These are phyloP conservation scores for Geum urbanum DNA, from an alignment of 306 rosid species.

Conservation along the genomic window DNA sequence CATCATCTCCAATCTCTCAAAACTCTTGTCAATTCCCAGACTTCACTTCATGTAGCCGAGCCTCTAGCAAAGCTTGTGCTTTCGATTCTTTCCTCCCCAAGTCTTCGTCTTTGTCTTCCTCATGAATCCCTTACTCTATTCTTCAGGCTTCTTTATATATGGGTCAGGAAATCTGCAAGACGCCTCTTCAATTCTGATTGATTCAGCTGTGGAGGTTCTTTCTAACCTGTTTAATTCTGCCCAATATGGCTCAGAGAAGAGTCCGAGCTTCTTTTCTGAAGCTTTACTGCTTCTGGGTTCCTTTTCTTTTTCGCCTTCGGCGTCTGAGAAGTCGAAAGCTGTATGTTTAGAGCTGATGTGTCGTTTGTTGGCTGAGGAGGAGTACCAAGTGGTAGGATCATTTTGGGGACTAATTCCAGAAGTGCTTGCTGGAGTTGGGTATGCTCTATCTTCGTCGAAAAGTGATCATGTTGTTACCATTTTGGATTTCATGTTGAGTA, in stretches of 20 bases:
- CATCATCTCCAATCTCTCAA: constrained; percentile 58
- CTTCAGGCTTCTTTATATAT: constrained; percentile 61
- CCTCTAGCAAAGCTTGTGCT: constrained; percentile 76
- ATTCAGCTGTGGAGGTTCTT: constrained; percentile 42
- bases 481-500: constrained; percentile 53
- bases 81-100: constrained; percentile 50
- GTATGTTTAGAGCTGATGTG: constrained; percentile 49
- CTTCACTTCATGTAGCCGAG: constrained; percentile 73
- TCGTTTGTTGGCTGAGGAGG: constrained; percentile 35
- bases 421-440: constrained; percentile 81
- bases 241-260: constrained; percentile 31
- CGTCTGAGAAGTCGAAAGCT: constrained; percentile 44
- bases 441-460: constrained; percentile 67
- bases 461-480: constrained; percentile 38
- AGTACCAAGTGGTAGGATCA: constrained; percentile 35
- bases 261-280: constrained; percentile 44
- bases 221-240: constrained; percentile 30
- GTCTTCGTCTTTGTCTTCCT: constrained; percentile 43
- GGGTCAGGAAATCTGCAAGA: constrained; percentile 69
- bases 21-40: constrained; percentile 56
- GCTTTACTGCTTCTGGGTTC: constrained; percentile 60
- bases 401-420: constrained; percentile 41
- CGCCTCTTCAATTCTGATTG: constrained; percentile 45
- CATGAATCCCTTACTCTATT: constrained; percentile 45
- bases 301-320: constrained; percentile 46